Conservation (phyloP, 345 rosid species). For the Eucalyptus curtisii region DNA sequence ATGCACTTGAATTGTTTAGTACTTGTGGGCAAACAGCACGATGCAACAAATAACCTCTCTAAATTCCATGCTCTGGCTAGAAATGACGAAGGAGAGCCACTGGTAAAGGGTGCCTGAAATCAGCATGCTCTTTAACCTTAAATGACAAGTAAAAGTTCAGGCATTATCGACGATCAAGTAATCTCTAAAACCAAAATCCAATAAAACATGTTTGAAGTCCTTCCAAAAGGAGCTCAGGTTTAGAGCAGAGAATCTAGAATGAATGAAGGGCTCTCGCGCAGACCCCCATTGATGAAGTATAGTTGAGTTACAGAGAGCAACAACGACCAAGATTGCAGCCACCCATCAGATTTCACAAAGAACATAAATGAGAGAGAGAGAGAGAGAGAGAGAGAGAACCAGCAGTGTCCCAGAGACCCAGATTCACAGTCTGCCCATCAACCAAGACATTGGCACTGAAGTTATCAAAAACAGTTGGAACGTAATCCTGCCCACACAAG, state of each 20-base stretch:
- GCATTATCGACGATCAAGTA: background rate
- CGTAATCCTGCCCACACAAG: constrained; percentile 18
- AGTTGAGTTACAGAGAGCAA: background rate
- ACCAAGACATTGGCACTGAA: constrained; percentile 90
- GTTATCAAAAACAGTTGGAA: constrained; percentile 64
- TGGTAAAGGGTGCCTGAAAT: background rate
- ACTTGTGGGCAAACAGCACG: background rate
- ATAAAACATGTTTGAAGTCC: background rate
- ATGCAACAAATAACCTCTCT: background rate
- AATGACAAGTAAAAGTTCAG: background rate
- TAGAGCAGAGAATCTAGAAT: background rate
- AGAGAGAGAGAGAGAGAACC: constrained; percentile 22
- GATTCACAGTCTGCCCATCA: constrained; percentile 73
- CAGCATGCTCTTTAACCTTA: background rate
- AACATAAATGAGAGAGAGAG: background rate
- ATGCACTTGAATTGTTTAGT: background rate
- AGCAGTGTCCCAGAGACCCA: constrained; percentile 94
- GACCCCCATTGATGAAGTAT: background rate
- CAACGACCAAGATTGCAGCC: background rate
- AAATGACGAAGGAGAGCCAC: background rate
- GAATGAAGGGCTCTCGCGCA: background rate
- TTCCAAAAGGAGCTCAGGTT: background rate
- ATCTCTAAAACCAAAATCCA: background rate
- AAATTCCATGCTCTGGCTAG: background rate
- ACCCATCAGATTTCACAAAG: background rate